Evolutionary conservation across 2,329 filamentous ascomycete species (phyloP).

Genomic region (Aspergillus pseudoviridinutans): DNA sequence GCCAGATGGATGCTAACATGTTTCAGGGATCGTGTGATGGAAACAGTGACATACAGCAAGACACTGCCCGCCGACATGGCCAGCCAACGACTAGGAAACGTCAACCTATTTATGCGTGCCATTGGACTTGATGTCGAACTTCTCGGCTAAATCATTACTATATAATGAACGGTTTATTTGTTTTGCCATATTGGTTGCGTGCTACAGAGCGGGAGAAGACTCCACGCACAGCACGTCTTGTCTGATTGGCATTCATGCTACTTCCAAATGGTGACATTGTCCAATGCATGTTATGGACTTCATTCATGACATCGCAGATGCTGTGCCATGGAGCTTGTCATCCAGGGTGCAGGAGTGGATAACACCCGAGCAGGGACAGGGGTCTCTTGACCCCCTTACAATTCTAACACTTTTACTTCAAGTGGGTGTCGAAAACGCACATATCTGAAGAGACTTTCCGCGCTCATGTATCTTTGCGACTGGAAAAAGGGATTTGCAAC

Average conservation of each 20-base stretch:
- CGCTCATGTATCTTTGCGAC: not conserved
- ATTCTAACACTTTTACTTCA: not conserved
- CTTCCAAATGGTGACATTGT: not conserved
- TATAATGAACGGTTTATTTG: not conserved
- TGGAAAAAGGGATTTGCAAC: not conserved
- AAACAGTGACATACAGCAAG: conserved; percentile 85
- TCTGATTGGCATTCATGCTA: not conserved
- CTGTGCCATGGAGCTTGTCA: not conserved
- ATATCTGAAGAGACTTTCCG: not conserved
- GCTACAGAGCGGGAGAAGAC: not conserved
- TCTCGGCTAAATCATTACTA: conserved; percentile 47
- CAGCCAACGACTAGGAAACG: conserved; percentile 77
- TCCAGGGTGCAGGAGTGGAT: not conserved
- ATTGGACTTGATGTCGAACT: conserved; percentile 96
- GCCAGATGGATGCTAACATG: conserved; percentile 13
- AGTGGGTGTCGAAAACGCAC: not conserved
- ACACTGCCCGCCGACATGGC: conserved; percentile 84
- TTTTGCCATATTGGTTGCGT: not conserved
- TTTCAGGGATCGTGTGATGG: conserved; percentile 79
- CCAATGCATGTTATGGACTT: not conserved
- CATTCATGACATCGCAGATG: not conserved
- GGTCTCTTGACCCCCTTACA: not conserved
- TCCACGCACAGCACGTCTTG: not conserved
- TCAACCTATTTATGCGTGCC: conserved; percentile 97
- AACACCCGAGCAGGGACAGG: not conserved